Base-by-base conservation (phyloP, 2,329 filamentous ascomycete species). In the Colletotrichum destructivum region DNA sequence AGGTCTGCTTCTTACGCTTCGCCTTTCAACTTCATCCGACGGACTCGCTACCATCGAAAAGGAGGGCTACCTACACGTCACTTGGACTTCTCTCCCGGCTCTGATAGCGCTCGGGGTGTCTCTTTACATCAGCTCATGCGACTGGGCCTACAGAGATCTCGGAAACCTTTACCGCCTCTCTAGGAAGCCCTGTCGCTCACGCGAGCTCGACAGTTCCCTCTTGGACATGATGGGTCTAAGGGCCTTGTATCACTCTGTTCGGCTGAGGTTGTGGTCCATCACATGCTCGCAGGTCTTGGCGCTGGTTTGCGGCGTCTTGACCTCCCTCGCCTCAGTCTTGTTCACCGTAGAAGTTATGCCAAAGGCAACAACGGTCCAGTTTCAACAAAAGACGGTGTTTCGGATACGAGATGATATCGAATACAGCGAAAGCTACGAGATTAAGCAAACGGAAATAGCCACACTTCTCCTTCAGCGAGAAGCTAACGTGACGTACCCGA, bases 31-130 rank as follows among this genome's bases (percentile, higher is more conserved):
- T 21, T 46, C 56, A n/a, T 52, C 23, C 4, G 15, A 47, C n/a
- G 67, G 67, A 9, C 38, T 70, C 4, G 7, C 56, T 3, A 44
- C 42, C 21, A 56, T 66, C 2, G 38, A 47, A 5, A 26, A 46
- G 12, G 56, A 66, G 16, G 67, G 62, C 8, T 66, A 70, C 21
- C 49, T 56, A 18, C 62, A 66, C 40, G 21, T 70, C 7, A 16
- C 65, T 8, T 70, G 67, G 67, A 70, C 67, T 8, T 70, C 67
- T 7, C n/a, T 66, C 11, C 67, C 67, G 6, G 62, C 67, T 4
- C 13, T 54, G 11, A 42, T 70, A 6, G 62, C 55, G 3, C 67
- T 70, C 1, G 23, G 26, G 2, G 67, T 61, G 3, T 66, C 44
- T 5, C 31, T 26, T n/a, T 70, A 70, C 40, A 54, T 61, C 16